Percentiles rank a stretch among this genome's conserved stretches.
These are phyloP conservation scores for Zasmidium angulare DNA, from an alignment of 2,329 filamentous ascomycete genomes.

Conservation along the genomic window DNA sequence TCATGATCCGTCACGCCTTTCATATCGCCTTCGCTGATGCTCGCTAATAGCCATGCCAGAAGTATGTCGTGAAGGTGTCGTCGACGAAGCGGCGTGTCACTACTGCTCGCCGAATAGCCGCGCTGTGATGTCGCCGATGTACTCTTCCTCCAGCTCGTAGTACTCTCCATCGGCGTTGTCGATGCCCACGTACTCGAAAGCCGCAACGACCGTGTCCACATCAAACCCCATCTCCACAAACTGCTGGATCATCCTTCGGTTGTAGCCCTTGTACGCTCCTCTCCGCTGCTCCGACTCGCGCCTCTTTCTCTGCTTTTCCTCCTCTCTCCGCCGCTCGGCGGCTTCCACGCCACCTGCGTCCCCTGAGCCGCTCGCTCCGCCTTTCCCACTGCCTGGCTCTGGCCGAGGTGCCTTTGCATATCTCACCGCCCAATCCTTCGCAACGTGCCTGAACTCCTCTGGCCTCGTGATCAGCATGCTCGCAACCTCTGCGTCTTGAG, in stretches of 20 bases:
- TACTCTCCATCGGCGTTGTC: conserved; percentile 74
- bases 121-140: conserved; percentile 87
- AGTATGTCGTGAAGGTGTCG: background rate
- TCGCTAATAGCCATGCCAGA: conserved; percentile 3
- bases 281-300: conserved; percentile 51
- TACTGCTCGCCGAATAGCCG: conserved; percentile 76
- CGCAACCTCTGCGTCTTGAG: conserved; percentile 94
- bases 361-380: conserved; percentile 28
- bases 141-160: conserved; percentile 84
- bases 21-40: conserved; percentile 7
- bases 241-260: conserved; percentile 75
- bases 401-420: conserved; percentile 73
- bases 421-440: conserved; percentile 85
- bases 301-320: conserved; percentile 55
- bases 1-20: background rate
- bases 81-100: background rate
- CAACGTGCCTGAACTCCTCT: conserved; percentile 74
- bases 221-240: conserved; percentile 93
- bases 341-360: conserved; percentile 38
- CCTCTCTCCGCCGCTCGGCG: conserved; percentile 50
- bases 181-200: conserved; percentile 79
- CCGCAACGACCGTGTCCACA: conserved; percentile 78
- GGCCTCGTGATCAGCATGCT: conserved; percentile 81
- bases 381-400: conserved; percentile 48
- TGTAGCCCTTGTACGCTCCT: conserved; percentile 77